Evolutionary conservation across 352 stramenopile genomes (phyloP).

Genomic region (Phytophthora nicotianae): DNA sequence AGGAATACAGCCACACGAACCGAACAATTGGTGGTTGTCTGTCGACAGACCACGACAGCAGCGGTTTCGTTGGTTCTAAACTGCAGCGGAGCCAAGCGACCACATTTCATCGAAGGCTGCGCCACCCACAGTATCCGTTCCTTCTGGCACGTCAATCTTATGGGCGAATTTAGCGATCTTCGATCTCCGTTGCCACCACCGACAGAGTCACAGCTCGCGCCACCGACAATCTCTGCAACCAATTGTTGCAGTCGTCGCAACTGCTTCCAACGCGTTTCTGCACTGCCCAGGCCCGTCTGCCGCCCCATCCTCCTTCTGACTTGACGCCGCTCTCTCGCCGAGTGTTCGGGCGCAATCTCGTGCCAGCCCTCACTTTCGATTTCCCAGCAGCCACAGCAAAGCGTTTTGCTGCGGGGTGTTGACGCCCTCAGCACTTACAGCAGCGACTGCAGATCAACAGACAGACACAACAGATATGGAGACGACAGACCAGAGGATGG

Average conservation of each 20-base stretch:
- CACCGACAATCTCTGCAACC: constrained; percentile 18
- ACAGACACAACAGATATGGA: constrained; percentile 10
- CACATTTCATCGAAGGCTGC: background rate
- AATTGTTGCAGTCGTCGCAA: constrained; percentile 20
- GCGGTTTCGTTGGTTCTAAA: too few relatives aligned
- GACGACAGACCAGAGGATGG: constrained; percentile 6
- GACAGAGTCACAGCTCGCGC: background rate
- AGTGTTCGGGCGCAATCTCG: constrained; percentile 11
- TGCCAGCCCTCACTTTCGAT: constrained; percentile 14
- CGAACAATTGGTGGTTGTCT: too few relatives aligned
- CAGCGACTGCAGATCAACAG: background rate
- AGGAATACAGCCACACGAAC: too few relatives aligned
- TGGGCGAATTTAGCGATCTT: background rate
- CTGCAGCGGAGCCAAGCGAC: too few relatives aligned
- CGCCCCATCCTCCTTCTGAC: constrained; percentile 11
- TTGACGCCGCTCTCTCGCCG: constrained; percentile 10
- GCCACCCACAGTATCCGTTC: too few relatives aligned
- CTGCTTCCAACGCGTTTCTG: constrained; percentile 13
- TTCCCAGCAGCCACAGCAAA: background rate
- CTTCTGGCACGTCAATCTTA: too few relatives aligned
- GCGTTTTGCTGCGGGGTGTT: background rate
- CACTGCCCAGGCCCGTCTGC: background rate
- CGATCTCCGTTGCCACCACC: constrained; percentile 5
- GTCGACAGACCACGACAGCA: too few relatives aligned
- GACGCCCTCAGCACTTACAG: background rate